Conservation (phyloP, 2,329 filamentous ascomycete genomes). For the Akanthomyces uredinophilus region DNA sequence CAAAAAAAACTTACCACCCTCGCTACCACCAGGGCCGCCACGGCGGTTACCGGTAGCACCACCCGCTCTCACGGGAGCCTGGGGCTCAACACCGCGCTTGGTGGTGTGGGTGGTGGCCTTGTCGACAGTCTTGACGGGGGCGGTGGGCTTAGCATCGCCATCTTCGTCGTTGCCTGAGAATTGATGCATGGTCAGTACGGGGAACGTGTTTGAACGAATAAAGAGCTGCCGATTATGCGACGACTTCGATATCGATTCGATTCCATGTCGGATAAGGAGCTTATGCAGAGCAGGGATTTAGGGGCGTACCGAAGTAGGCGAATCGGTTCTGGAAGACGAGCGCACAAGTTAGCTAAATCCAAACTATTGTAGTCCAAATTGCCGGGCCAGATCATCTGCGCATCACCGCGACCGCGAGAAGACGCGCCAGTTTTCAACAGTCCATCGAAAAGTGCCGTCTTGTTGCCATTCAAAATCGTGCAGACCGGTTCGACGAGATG, state of each 20-base stretch:
- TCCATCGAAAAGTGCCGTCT: not conserved
- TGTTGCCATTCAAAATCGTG: not conserved
- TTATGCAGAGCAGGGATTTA: slow-evolving; percentile 18
- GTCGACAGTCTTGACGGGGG: slow-evolving; percentile 84
- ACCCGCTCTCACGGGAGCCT: slow-evolving; percentile 52
- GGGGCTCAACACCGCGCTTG: slow-evolving; percentile 82
- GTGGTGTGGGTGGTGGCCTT: slow-evolving; percentile 68
- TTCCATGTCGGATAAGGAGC: slow-evolving; percentile 17
- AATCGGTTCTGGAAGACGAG: slow-evolving; percentile 71
- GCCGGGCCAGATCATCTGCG: not conserved
- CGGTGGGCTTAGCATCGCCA: slow-evolving; percentile 66
- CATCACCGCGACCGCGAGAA: not conserved
- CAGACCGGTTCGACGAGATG: not conserved
- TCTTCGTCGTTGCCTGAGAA: slow-evolving; percentile 53
- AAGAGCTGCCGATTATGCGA: not conserved
- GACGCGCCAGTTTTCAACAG: not conserved
- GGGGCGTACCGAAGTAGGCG: slow-evolving; percentile 87
- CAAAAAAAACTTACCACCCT: slow-evolving; percentile 65
- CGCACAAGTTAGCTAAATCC: slow-evolving; percentile 16
- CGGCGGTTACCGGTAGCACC: slow-evolving; percentile 42
- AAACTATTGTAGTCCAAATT: not conserved
- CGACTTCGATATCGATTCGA: slow-evolving; percentile 4
- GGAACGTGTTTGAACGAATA: not conserved
- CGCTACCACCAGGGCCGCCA: slow-evolving; percentile 66
- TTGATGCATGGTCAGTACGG: slow-evolving; percentile 10